Evolutionary conservation across 2,329 filamentous ascomycete species (phyloP), one percentile per base, ranked within the genome.

Genomic region (Xylariaceae sp.): DNA sequence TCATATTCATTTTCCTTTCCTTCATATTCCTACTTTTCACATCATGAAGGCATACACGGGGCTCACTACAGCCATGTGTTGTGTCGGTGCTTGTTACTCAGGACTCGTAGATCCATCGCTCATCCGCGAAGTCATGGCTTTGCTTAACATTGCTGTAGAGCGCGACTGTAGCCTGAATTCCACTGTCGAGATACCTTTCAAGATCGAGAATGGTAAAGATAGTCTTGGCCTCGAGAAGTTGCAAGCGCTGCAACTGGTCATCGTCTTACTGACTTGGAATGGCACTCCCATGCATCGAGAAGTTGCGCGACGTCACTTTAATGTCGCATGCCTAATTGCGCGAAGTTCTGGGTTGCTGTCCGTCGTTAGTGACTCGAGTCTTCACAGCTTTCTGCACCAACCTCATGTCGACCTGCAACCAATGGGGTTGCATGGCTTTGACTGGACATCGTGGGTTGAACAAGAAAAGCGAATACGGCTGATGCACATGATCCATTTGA

Each of bases 61-160:
- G 58, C 76, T 90, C 55, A 73, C 89, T 45, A 77, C 88, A 54
- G 78, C 79, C 55, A 87, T 91, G 76, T 83, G 87, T 63, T 89
- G 84, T 66, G 77, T 89, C 61, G 88, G 88, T 36, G 87, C 87
- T 39, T 87, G 88, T 51, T 91, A 90, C 69, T 89, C 87, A 47
- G 78, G 87, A 48, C 77, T 77, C 55, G 72, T 88, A 40, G 53
- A 55, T 73, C 75, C 28, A 70, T 83, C 42, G 72, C 76, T 54
- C 77, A 83, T 87, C 57, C 83, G 87, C 56, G 81, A 83, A 65
- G 76, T 89, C 69, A 88, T 87, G 77, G 81, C 87, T 53, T 75
- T 82, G 47, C 74, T 86, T 33, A 81, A 81, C 57, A 66, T 75
- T 18, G 80, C 81, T 10, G 75, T 89, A 40, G 74, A 84, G 60